Conservation (phyloP, 768 basidiomycete genomes). For the Lactarius pseudohatsudake region DNA sequence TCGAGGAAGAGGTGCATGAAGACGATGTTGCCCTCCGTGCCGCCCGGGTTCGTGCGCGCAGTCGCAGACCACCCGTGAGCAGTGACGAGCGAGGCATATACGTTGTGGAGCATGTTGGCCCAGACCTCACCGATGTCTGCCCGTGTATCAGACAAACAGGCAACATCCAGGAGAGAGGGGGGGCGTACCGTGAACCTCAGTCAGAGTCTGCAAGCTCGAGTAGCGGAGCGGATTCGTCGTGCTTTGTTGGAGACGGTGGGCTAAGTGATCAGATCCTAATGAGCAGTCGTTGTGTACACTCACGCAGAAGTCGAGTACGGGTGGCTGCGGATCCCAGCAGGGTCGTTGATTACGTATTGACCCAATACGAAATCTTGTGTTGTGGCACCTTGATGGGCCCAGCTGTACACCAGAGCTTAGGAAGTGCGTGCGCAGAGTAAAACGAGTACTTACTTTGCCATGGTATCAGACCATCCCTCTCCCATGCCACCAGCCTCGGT, state of each 20-base stretch:
- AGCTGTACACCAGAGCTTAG: constrained; percentile 25
- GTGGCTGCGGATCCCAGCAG: too few species aligned
- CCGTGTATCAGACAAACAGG: neutral
- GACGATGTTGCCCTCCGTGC: constrained; percentile 49
- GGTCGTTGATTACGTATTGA: too few species aligned
- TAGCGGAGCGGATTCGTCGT: too few species aligned
- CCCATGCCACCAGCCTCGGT: constrained; percentile 67
- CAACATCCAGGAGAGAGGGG: neutral
- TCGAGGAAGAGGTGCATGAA: constrained; percentile 54
- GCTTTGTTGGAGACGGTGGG: too few species aligned
- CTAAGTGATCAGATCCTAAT: too few species aligned
- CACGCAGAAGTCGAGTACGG: too few species aligned
- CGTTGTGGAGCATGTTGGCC: constrained; percentile 46
- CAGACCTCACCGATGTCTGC: constrained; percentile 58
- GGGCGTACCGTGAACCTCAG: too few species aligned
- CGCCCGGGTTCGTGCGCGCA: constrained; percentile 43
- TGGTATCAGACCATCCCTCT: constrained; percentile 64
- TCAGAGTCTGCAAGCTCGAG: too few species aligned
- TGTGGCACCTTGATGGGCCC: constrained; percentile 41
- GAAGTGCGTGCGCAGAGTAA: constrained; percentile 5
- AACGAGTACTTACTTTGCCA: constrained; percentile 30
- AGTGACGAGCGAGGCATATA: constrained; percentile 36
- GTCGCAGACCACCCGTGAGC: constrained; percentile 35
- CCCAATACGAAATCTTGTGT: constrained; percentile 39
- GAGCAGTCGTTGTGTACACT: too few species aligned